Base-by-base conservation (phyloP, 2,329 filamentous ascomycete genomes). In the Colletotrichum endophyticum region DNA sequence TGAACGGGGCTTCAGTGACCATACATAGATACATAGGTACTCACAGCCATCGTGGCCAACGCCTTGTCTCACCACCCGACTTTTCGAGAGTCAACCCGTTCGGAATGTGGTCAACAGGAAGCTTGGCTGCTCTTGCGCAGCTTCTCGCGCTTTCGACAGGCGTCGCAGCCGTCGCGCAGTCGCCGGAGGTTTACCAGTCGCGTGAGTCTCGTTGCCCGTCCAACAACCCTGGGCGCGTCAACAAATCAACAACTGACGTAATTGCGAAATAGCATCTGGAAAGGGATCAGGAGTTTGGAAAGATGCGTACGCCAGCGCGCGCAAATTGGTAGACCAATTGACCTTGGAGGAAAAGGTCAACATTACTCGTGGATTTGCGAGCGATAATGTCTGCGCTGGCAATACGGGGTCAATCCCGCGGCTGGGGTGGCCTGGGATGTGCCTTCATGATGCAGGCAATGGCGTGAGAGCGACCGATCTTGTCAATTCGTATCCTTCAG, bases 261-360 rank as follows among this genome's bases (percentile, higher is more conserved):
- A 22, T 12, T 16, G 13, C 28, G 56, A 63, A 12, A 39, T 25
- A 73, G 71, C 71, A 22, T 11, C 36, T 8, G 71, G 71, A 4
- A 36, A 44, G 25, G 71, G 71, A 11, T 11, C 22, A 4, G 71
- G 71, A 6, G 16, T 70, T n/a, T 94, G 93, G 93, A 85, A 86
- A 8, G 85, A 86, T 30, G 91, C 92, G 57, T 94, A 93, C 80
- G 83, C 84, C 62, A 91, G 89, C 77, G 93, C 93, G 3, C 85
- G 88, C 32, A 81, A 84, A 2, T 83, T 94, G 3, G 92, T 94
- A 9, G 84, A 84, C 44, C 88, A 90, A 70, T 91, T 94, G 89
- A 94, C 92, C 0, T 82, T 94, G 4, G 92, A 92, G 15, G 93
- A 94, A 80, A 94, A 92, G 81, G 90, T 85, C 30, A 89, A 89